Evolutionary conservation across 2,329 filamentous ascomycete genomes (phyloP).

Genomic region (Bipolaris bicolor): DNA sequence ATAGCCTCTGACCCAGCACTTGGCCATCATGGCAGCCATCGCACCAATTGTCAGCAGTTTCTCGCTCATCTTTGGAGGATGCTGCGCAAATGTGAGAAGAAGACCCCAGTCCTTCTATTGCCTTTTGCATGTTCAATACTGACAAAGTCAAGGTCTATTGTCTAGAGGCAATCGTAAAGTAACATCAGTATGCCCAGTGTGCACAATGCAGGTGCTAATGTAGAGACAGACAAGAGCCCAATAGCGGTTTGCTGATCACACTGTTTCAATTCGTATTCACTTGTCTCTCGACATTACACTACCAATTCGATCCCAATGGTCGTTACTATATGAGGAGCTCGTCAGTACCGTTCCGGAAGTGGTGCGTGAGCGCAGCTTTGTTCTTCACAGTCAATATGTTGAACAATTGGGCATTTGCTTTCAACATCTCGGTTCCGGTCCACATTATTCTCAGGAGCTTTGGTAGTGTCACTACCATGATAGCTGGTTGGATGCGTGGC

Average conservation of each 20-base stretch:
- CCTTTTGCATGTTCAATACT: slow-evolving; percentile 4
- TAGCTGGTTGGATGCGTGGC: slow-evolving; percentile 84
- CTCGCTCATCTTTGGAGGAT: slow-evolving; percentile 90
- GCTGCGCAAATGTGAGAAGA: slow-evolving; percentile 81
- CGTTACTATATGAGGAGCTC: slow-evolving; percentile 78
- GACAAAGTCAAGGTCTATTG: slow-evolving; percentile 76
- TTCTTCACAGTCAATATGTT: slow-evolving; percentile 94
- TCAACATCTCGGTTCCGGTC: slow-evolving; percentile 92
- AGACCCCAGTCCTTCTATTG: neutral
- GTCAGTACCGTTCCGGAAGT: slow-evolving; percentile 80
- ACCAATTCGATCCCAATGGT: slow-evolving; percentile 58
- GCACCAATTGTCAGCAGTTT: slow-evolving; percentile 64
- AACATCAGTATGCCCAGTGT: slow-evolving; percentile 50
- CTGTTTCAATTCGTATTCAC: slow-evolving; percentile 64
- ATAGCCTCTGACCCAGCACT: neutral
- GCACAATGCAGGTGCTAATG: slow-evolving; percentile 17
- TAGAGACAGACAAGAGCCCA: slow-evolving; percentile 72
- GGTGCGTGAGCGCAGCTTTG: slow-evolving; percentile 85
- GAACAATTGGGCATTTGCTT: slow-evolving; percentile 98
- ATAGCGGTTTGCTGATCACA: slow-evolving; percentile 74
- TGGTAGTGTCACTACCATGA: slow-evolving; percentile 93
- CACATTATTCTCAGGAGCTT: slow-evolving; percentile 97
- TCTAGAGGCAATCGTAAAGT: slow-evolving; percentile 94
- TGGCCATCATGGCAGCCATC: slow-evolving; percentile 39
- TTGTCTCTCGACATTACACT: slow-evolving; percentile 61